Evolutionary conservation across 345 rosid species (phyloP), one percentile per base, ranked within the genome.

Genomic region (Firmiana major): DNA sequence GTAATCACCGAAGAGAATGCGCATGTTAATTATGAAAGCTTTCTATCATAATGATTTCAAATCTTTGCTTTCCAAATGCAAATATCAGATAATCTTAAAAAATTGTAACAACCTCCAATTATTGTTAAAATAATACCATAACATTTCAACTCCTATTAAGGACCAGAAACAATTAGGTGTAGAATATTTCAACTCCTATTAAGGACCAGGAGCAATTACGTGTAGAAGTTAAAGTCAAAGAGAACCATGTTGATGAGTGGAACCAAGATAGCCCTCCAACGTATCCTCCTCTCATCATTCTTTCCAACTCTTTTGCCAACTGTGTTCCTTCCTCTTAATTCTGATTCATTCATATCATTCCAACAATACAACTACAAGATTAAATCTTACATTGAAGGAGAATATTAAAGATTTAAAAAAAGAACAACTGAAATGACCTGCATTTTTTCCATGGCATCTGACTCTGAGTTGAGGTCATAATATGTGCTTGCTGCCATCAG

Each of bases 401-500:
- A 0, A 51, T 51, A 11, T 62, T 5, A 31, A 19, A n/a, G 22
- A 11, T 22, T 15, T 62, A 21, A 62, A 62, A 62, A 13, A 28
- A 51, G 4, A 51, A 16, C 0, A 16, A 43, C 7, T n/a, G 36
- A 26, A 69, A 48, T 58, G 17, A 53, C 62, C 63, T 51, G 75
- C 59, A 75, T 31, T 85, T 79, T 80, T 72, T 90, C 97, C 7
- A 90, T 68, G 58, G 73, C 90, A 75, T 93, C 93, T 21, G 90
- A 71, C 79, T 90, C 95, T 43, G 93, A 83, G 71, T 88, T 93
- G 84, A 91, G 89, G 81, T 90, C 94, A 78, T 91, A 90, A 60
- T 78, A 90, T 40, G 87, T 80, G 85, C 96, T 91, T 75, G 97
- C 97, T 77, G 90, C 90, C 1, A 91, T 87, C 16, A 93, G 93